Evolutionary conservation across 192 early-diverging fungal species (phyloP).

Genomic region (Entrophospora sp.): DNA sequence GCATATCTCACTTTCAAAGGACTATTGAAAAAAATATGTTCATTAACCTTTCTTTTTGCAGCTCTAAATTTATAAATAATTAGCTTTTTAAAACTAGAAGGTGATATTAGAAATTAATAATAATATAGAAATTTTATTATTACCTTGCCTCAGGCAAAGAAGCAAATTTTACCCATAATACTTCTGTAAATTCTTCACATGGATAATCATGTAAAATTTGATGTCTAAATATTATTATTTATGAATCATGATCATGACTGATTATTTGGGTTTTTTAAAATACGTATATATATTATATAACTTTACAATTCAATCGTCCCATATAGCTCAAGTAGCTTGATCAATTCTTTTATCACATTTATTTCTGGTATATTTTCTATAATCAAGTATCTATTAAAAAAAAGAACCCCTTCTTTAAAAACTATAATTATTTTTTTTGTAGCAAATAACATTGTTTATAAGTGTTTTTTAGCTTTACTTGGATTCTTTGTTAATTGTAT

Average conservation of each 20-base stretch:
- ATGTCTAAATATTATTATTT: conserved; percentile 2
- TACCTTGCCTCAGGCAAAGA: conserved; percentile 23
- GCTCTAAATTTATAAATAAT: conserved; percentile 4
- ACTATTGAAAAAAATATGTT: conserved; percentile 28
- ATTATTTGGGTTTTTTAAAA: too few relatives aligned
- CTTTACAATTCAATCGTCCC: conserved; percentile 21
- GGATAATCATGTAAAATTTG: conserved; percentile 22
- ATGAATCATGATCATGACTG: too few relatives aligned
- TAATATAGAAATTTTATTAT: neutral
- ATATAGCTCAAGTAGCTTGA: conserved; percentile 20
- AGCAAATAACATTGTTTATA: neutral
- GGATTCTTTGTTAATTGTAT: conserved; percentile 21
- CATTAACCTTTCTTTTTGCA: conserved; percentile 30
- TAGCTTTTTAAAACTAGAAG: neutral
- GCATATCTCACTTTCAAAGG: conserved; percentile 30
- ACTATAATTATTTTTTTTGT: neutral
- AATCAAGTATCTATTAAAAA: conserved; percentile 19
- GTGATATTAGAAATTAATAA: neutral
- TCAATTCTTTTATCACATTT: conserved; percentile 14
- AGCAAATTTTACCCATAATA: conserved; percentile 24
- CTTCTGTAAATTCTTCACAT: conserved; percentile 22
- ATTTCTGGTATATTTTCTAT: conserved; percentile 21
- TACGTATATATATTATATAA: neutral
- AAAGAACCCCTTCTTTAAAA: neutral
- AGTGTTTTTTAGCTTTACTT: neutral